Base-by-base conservation (phyloP, 345 rosid species). In the Physaria fendleri region DNA sequence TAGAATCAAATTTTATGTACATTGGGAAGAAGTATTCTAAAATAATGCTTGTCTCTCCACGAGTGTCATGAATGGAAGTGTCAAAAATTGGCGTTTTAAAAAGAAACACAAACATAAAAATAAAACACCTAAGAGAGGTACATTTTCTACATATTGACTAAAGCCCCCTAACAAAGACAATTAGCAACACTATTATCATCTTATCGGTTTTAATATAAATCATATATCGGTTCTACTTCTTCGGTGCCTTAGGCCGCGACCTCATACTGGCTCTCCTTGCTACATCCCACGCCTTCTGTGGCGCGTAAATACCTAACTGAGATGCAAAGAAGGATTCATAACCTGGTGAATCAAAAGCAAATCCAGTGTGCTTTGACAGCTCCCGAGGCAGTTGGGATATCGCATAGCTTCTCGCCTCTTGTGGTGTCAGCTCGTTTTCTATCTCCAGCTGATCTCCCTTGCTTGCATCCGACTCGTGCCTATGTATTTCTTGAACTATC, bases 251-350 rank as follows among this genome's bases (percentile, higher is more conserved):
- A 0, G 82, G 83, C 64, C 75, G 74, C 12, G 90, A 65, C 73
- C 62, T 80, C 88, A 80, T 75, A 71, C 96, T 82, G 35, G 97
- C 99, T 82, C 99, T 81, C 56, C 93, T 72, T 14, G 89, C 93
- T 40, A 94, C 99, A 79, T 94, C 99, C 97, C 99, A 94, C 17
- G 97, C 86, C 79, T 85, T 94, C 24, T 87, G 96, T 1, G 97
- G 97, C n/a, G 92, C 96, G 60, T 74, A 69, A 3, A 88, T 45
- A 41, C 99, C 99, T 5, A 80, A 63, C 71, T 94, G 95, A 22
- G 96, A 64, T 8, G 99, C 99, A 13, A 94, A 94, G 77, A 94
- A 94, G 20, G 97, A 94, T 71, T 94, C 99, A 7, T 87, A 94
- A 11, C 95, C 99, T 2, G 99, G 99, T 1, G 99, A 94, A 63